A percentile compares a stretch with the other conserved stretches of the same genome.
Conservation (phyloP, 345 rosid genomes). For the Eucalyptus marginata region DNA sequence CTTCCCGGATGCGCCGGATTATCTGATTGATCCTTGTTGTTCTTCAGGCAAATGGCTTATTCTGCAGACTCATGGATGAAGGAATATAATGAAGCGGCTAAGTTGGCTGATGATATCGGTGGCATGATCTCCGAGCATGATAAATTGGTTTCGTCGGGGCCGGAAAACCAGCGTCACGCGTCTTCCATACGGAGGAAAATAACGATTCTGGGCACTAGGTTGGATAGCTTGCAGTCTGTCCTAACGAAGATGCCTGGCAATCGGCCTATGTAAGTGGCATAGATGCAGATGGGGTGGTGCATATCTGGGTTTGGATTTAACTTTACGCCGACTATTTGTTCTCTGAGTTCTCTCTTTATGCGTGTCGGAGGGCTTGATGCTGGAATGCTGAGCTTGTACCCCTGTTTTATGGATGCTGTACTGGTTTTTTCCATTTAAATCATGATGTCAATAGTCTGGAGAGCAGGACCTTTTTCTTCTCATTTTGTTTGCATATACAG, state of each 20-base stretch:
- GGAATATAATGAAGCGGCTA: conserved; percentile 18
- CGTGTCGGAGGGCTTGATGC: neutral
- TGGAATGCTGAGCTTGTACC: neutral
- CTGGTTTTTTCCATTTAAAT: neutral
- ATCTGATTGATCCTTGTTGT: neutral
- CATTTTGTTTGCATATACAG: neutral
- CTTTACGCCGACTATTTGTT: neutral
- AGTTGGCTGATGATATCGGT: conserved; percentile 15
- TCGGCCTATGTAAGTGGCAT: conserved; percentile 8
- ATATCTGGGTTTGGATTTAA: neutral
- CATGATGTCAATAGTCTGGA: neutral
- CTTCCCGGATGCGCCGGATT: neutral
- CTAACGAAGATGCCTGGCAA: conserved; percentile 13
- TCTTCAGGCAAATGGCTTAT: neutral
- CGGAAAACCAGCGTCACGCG: conserved; percentile 18
- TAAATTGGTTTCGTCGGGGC: conserved; percentile 10
- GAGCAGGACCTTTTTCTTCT: neutral
- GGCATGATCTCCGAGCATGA: conserved; percentile 18
- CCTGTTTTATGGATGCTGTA: neutral
- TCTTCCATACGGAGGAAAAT: conserved; percentile 28
- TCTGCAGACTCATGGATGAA: conserved; percentile 16
- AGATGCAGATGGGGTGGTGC: neutral
- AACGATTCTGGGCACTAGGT: conserved; percentile 23
- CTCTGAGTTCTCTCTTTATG: neutral
- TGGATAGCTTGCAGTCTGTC: conserved; percentile 22